Evolutionary conservation across 192 early-diverging fungal species (phyloP).

Genomic region (Backusella parvicylindrica): DNA sequence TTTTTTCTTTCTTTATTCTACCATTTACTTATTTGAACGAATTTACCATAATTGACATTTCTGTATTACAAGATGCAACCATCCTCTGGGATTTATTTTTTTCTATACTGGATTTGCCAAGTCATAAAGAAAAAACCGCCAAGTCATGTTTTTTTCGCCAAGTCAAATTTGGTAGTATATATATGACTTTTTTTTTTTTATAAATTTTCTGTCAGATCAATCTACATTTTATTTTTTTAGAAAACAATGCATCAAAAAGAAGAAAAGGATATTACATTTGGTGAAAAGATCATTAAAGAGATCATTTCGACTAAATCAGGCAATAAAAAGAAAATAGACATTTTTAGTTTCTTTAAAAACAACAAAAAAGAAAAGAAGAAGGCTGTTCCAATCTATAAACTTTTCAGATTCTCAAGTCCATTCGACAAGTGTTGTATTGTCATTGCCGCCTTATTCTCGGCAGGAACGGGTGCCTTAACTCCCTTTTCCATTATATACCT

Average conservation of each 20-base stretch:
- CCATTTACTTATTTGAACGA: background rate
- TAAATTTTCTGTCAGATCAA: background rate
- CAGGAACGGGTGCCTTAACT: constrained; percentile 20
- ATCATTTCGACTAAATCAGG: background rate
- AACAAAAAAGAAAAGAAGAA: constrained; percentile 17
- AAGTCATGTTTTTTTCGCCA: background rate
- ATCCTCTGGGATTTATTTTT: background rate
- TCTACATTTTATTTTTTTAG: background rate
- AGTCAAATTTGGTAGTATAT: background rate
- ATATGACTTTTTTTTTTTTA: background rate
- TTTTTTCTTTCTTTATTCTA: background rate
- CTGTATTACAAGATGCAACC: background rate
- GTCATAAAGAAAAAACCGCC: background rate
- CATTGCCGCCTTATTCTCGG: constrained; percentile 9
- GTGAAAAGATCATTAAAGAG: background rate
- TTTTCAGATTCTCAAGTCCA: constrained; percentile 58
- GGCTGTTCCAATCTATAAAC: constrained; percentile 47
- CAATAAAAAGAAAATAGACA: background rate
- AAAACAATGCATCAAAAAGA: background rate
- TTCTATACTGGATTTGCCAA: background rate
- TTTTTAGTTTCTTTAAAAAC: background rate
- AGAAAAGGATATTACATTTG: background rate
- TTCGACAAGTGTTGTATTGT: constrained; percentile 3
- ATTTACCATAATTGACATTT: background rate
- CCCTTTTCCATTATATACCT: constrained; percentile 28